Percentiles rank a stretch among this genome's conserved stretches.
Evolutionary conservation across 495 filamentous ascomycete species (phyloP).

Genomic region (Hyaloscypha bicolor): DNA sequence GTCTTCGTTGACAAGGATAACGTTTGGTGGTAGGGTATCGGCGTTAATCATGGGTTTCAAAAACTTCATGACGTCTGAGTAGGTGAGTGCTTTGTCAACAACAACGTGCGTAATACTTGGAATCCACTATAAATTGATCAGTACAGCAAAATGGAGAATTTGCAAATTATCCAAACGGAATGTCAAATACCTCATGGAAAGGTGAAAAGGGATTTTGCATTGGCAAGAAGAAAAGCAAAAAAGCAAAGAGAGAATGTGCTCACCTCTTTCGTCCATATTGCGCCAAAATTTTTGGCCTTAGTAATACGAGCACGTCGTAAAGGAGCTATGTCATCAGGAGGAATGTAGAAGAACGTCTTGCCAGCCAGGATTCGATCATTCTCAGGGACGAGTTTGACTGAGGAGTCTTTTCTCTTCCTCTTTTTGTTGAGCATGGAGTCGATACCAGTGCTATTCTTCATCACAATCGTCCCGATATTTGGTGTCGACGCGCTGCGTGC

Average conservation of each 20-base stretch:
- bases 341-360: slow-evolving; percentile 76
- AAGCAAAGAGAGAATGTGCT: neutral
- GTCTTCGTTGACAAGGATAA: slow-evolving; percentile 69
- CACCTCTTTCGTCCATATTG: slow-evolving; percentile 61
- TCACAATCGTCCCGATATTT: slow-evolving; percentile 21
- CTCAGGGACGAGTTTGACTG: slow-evolving; percentile 53
- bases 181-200: neutral
- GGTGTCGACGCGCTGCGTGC: slow-evolving; percentile 30
- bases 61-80: slow-evolving; percentile 63
- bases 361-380: slow-evolving; percentile 65
- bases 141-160: neutral
- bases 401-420: slow-evolving; percentile 47
- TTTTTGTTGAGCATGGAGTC: slow-evolving; percentile 40
- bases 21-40: slow-evolving; percentile 28
- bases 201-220: no score
- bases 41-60: slow-evolving; percentile 55
- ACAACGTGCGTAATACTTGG: slow-evolving; percentile 69
- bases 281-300: slow-evolving; percentile 77
- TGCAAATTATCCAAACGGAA: neutral
- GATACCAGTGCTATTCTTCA: slow-evolving; percentile 26
- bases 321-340: slow-evolving; percentile 71
- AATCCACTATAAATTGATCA: slow-evolving; percentile 9
- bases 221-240: no score
- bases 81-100: slow-evolving; percentile 70
- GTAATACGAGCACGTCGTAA: slow-evolving; percentile 69